These are phyloP conservation scores for Fusarium abutilonis DNA, from an alignment of 2,329 filamentous ascomycete genomes.

Conservation along the genomic window DNA sequence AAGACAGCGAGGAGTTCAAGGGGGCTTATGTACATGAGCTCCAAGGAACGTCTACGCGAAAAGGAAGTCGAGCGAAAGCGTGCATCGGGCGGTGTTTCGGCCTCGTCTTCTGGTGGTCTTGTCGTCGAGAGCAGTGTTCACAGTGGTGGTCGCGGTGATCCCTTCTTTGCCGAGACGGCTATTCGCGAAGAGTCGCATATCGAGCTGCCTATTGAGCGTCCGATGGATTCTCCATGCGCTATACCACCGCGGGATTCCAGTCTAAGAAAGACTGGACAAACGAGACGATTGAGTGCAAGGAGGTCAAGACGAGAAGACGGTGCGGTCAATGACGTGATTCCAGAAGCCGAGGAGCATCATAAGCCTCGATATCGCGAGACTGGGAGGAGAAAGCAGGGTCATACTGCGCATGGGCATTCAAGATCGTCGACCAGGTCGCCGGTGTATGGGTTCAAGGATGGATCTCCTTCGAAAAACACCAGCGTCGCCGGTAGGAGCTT, in stretches of 20 bases:
- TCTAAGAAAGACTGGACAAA: conserved; percentile 65
- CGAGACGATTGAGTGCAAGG: conserved; percentile 63
- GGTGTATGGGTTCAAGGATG: conserved; percentile 40
- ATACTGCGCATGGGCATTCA: conserved; percentile 19
- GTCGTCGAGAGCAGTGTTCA: conserved; percentile 52
- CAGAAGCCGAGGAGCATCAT: conserved; percentile 53
- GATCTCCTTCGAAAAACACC: conserved; percentile 30
- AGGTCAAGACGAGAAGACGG: conserved; percentile 60
- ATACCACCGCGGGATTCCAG: conserved; percentile 77
- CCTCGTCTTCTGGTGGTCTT: conserved; percentile 48
- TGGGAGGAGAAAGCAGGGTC: conserved; percentile 32
- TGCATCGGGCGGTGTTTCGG: conserved; percentile 42
- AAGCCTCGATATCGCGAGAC: conserved; percentile 39
- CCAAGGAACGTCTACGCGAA: conserved; percentile 72
- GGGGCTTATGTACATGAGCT: conserved; percentile 78
- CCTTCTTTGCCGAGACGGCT: conserved; percentile 62
- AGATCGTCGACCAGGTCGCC: conserved; percentile 30
- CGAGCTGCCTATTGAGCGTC: conserved; percentile 43
- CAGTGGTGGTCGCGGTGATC: conserved; percentile 55
- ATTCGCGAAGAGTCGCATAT: conserved; percentile 65
- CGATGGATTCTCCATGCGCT: conserved; percentile 56
- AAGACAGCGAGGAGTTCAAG: conserved; percentile 64
- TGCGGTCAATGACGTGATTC: conserved; percentile 53
- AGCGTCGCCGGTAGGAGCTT: conserved; percentile 37
- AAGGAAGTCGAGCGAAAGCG: conserved; percentile 71